Evolutionary conservation across 805 yeast genomes (phyloP).

Genomic region (Naumovozyma castellii): DNA sequence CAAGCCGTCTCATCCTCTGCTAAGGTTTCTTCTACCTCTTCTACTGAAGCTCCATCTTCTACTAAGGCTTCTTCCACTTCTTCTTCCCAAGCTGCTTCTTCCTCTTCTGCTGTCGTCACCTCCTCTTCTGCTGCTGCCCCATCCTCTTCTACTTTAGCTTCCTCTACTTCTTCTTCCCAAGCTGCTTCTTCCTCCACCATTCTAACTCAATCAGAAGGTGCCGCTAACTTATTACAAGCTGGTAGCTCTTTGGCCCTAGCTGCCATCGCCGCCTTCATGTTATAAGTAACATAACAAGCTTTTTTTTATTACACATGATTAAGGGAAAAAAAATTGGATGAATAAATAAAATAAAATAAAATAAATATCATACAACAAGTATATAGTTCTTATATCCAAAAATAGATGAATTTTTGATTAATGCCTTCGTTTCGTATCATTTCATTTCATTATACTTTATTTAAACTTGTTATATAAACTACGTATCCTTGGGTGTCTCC

Average conservation of each 20-base stretch:
- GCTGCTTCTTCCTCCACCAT: slow-evolving; percentile 14
- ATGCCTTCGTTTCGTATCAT: no score
- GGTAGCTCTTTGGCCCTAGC: slow-evolving; percentile 17
- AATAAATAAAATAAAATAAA: no score
- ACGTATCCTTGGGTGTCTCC: background rate
- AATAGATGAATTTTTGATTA: no score
- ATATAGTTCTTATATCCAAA: background rate
- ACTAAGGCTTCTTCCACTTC: slow-evolving; percentile 20
- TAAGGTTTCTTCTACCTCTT: slow-evolving; percentile 19
- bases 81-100: slow-evolving; percentile 14
- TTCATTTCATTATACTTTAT: no score
- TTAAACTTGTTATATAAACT: no score
- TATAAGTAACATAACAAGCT: slow-evolving; percentile 7
- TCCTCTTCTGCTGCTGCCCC: slow-evolving; percentile 14
- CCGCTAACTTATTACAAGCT: slow-evolving; percentile 20
- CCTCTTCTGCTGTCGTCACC: slow-evolving; percentile 16
- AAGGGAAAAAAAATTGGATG: no score
- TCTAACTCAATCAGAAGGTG: slow-evolving; percentile 32
- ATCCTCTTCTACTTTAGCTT: slow-evolving; percentile 13
- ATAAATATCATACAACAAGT: no score
- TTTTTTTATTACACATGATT: background rate
- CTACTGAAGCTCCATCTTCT: slow-evolving; percentile 19
- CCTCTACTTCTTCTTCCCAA: slow-evolving; percentile 10
- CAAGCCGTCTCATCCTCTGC: slow-evolving; percentile 23
- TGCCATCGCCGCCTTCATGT: slow-evolving; percentile 23